Evolutionary conservation across 129 eudicot genomes (phyloP).

Genomic region (Silybum marianum): DNA sequence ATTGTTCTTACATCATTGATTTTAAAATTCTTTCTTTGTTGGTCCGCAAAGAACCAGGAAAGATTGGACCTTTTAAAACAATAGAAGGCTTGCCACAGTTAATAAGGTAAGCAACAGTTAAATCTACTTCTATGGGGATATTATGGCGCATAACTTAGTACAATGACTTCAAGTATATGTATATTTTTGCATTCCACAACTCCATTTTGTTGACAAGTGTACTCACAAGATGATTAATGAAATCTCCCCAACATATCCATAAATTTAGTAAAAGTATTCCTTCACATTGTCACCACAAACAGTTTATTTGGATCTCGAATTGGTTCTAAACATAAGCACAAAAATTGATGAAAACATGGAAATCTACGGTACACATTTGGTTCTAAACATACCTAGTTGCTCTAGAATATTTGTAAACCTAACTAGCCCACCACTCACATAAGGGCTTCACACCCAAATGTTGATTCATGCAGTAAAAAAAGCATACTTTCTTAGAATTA

Average conservation of each 20-base stretch:
- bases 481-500: too few relatives aligned
- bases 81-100: neutral
- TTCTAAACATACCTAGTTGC: neutral
- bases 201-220: neutral
- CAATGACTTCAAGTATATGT: neutral
- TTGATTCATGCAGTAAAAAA: too few relatives aligned
- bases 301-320: neutral
- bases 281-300: neutral
- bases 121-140: neutral
- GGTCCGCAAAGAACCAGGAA: neutral
- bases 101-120: neutral
- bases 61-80: neutral
- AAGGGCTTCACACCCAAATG: too few relatives aligned
- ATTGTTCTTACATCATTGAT: neutral
- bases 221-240: neutral
- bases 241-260: neutral
- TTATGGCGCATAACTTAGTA: neutral
- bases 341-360: slow-evolving; percentile 3
- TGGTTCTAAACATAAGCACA: slow-evolving; percentile 10
- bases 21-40: neutral
- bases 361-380: neutral
- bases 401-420: neutral
- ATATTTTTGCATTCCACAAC: neutral
- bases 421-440: neutral
- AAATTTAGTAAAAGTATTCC: neutral